These are phyloP conservation scores for Colletotrichum plurivorum DNA, from an alignment of 2,329 filamentous ascomycete genomes.

Conservation along the genomic window DNA sequence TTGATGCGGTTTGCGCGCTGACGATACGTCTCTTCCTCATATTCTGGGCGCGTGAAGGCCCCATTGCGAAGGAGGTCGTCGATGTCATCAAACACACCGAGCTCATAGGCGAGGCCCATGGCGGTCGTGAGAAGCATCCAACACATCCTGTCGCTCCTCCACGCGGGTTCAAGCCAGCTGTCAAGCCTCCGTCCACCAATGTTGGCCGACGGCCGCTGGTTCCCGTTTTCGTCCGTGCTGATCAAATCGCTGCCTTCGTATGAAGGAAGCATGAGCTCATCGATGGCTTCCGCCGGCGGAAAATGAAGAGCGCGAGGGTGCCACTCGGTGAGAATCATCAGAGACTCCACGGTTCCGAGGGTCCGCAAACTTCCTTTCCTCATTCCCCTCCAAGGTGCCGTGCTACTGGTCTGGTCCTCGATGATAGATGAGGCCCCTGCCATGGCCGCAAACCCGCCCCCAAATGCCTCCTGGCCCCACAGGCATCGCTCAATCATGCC, in stretches of 20 bases:
- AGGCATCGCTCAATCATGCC: conserved; percentile 96
- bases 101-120: conserved; percentile 90
- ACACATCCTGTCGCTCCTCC: conserved; percentile 95
- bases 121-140: conserved; percentile 97
- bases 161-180: conserved; percentile 96
- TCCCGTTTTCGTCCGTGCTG: conserved; percentile 59
- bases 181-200: conserved; percentile 89
- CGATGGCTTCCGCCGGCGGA: conserved; percentile 82
- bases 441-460: conserved; percentile 75
- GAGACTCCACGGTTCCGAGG: conserved; percentile 91
- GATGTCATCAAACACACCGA: conserved; percentile 94
- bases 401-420: conserved; percentile 75
- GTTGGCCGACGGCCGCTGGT: conserved; percentile 63
- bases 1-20: conserved; percentile 86
- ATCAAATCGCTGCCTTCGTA: conserved; percentile 64
- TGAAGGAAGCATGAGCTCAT: conserved; percentile 76
- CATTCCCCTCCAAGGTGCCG: conserved; percentile 78
- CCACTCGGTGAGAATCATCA: conserved; percentile 97
- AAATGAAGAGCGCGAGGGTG: conserved; percentile 96
- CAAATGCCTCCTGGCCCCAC: conserved; percentile 97
- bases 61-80: conserved; percentile 76
- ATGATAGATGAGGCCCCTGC: conserved; percentile 35
- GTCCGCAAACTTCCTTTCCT: conserved; percentile 86
- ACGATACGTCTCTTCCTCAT: conserved; percentile 82
- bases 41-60: conserved; percentile 73